A percentile compares a stretch with the other conserved stretches of the same genome.
phyloP scores from a whole-genome alignment of 2,329 filamentous ascomycete genomes.

The Cordyceps tenuipes region DNA sequence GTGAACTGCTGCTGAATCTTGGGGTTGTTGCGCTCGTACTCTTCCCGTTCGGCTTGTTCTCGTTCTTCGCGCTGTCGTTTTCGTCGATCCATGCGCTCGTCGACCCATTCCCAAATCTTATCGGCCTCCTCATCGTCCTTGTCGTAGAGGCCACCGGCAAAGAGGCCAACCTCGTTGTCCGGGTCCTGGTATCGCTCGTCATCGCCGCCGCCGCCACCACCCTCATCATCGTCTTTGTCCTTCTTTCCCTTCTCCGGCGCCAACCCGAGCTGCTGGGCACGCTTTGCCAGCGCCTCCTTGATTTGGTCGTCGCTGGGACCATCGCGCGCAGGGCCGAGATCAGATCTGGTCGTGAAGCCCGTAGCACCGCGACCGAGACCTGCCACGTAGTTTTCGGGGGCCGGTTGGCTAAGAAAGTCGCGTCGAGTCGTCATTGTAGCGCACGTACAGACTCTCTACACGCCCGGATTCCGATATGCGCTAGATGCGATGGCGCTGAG shows the following conservation, averaged over 20 bases:
- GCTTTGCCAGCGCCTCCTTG: conserved; percentile 92
- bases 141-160: conserved; percentile 92
- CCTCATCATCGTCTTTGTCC: conserved; percentile 56
- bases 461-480: neutral
- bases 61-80: conserved; percentile 90
- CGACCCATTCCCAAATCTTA: conserved; percentile 88
- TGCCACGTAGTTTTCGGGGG: conserved; percentile 83
- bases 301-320: conserved; percentile 97
- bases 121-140: conserved; percentile 97
- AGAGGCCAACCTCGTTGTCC: conserved; percentile 92
- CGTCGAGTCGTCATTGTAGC: conserved; percentile 52
- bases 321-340: conserved; percentile 89
- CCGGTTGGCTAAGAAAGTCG: conserved; percentile 82
- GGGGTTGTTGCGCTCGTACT: conserved; percentile 94
- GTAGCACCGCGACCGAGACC: conserved; percentile 96
- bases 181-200: conserved; percentile 88
- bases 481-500: neutral
- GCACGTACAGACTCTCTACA: neutral
- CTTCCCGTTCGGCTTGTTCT: conserved; percentile 81
- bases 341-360: conserved; percentile 93
- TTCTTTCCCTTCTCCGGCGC: conserved; percentile 57
- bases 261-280: conserved; percentile 76
- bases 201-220: conserved; percentile 60
- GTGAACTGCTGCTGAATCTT: conserved; percentile 98
- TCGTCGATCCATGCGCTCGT: conserved; percentile 92